Evolutionary conservation across 441 rosid genomes (phyloP).

Genomic region (Manihot esculenta): DNA sequence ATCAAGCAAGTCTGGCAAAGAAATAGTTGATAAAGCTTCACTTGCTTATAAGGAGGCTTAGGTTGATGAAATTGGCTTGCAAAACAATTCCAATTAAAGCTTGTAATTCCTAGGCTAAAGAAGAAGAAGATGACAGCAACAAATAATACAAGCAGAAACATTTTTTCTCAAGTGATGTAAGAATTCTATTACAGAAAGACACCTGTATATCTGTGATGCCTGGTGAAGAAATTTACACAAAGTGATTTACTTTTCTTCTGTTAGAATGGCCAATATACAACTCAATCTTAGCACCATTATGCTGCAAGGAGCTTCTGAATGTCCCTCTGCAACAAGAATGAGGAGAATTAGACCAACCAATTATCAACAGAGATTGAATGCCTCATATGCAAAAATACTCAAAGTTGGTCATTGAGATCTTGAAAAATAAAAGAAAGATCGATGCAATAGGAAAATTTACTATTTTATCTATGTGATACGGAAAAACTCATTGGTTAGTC

Average conservation of each 20-base stretch:
- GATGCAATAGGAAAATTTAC: too few species aligned
- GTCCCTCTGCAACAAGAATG: slow-evolving; percentile 54
- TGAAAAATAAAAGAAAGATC: not conserved
- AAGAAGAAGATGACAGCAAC: not conserved
- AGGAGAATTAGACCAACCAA: slow-evolving; percentile 2
- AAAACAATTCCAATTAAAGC: too few species aligned
- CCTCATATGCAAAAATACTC: not conserved
- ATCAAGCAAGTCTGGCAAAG: too few species aligned
- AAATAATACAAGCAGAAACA: not conserved
- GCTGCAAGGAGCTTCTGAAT: slow-evolving; percentile 63
- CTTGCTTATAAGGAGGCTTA: too few species aligned
- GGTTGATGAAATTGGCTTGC: too few species aligned
- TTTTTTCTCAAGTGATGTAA: not conserved
- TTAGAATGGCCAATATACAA: too few species aligned
- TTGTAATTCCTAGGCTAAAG: not conserved
- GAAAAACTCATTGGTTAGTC: too few species aligned
- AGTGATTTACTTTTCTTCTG: not conserved
- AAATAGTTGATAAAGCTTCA: too few species aligned
- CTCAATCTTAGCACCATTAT: slow-evolving; percentile 23
- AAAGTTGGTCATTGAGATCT: not conserved
- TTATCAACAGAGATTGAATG: not conserved
- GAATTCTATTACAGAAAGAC: not conserved
- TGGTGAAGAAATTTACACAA: slow-evolving; percentile 9
- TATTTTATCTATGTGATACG: too few species aligned
- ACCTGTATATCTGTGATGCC: slow-evolving; percentile 9